Percentiles rank a stretch among this genome's conserved stretches.
These are phyloP conservation scores for Lophium mytilinum DNA, from an alignment of 495 filamentous ascomycete genomes.

Conservation along the genomic window DNA sequence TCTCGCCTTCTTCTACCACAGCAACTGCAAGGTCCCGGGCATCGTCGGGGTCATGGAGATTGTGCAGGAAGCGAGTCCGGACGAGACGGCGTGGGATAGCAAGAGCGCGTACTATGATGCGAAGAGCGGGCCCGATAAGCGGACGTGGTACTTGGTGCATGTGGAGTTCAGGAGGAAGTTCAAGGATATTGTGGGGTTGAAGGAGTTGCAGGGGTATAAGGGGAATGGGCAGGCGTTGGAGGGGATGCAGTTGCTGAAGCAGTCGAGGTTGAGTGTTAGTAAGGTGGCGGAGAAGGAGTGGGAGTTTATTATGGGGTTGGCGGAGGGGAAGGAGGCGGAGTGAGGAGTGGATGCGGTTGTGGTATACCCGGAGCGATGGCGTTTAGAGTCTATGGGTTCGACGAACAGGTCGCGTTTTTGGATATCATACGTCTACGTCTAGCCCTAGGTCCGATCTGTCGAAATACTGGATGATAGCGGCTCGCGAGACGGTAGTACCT, in stretches of 20 bases:
- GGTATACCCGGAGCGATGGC: no score
- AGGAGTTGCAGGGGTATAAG: conserved; percentile 59
- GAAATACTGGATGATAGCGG: no score
- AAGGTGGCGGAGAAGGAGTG: conserved; percentile 67
- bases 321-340: conserved; percentile 4
- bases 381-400: no score
- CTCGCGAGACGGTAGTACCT: no score
- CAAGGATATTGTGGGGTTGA: conserved; percentile 57
- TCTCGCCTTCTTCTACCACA: conserved; percentile 94
- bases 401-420: no score
- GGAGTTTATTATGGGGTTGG: conserved; percentile 60
- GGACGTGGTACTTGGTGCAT: conserved; percentile 83
- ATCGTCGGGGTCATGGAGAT: conserved; percentile 94
- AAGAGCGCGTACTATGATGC: conserved; percentile 76
- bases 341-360: no score
- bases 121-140: conserved; percentile 60
- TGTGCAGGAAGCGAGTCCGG: conserved; percentile 68
- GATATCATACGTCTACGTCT: no score
- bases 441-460: no score
- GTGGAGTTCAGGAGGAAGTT: conserved; percentile 82
- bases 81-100: conserved; percentile 76
- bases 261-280: conserved; percentile 74
- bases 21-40: conserved; percentile 84
- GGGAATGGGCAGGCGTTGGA: conserved; percentile 56
- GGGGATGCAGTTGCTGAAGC: conserved; percentile 75